Base-by-base conservation (phyloP, 768 basidiomycete species). In the Collybia sp. region DNA sequence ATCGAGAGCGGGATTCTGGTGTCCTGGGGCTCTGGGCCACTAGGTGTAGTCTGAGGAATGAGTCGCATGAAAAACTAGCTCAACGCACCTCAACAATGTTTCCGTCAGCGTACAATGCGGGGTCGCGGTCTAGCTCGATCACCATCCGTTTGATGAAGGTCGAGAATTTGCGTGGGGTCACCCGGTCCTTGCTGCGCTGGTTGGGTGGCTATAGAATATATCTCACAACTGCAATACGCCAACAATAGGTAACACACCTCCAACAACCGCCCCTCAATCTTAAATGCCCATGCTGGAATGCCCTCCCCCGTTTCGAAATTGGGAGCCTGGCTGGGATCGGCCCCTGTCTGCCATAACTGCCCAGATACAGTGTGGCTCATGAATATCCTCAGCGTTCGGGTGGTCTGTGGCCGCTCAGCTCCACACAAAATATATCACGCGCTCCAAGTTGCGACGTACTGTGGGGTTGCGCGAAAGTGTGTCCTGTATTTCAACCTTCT, bases 401-500 rank as follows among this genome's bases (percentile, higher is more conserved):
- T 84, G 38, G 86, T 85, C 92, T 94, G 49, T 3, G n/a, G 10
- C 39, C 15, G 37, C 17, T 17, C 20, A 18, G 35, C 25, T 16
- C 40, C 48, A 52, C 40, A 53, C 55, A 45, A 48, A 37, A 25
- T 25, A 35, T n/a, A n/a, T 30, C 20, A 30, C n/a, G 45, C 12
- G 38, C 18, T 12, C 16, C 9, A 44, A 16, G 16, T 17, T 30
- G 48, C 35, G 6, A 54, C 72, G 45, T 49, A 91, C 93, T 4
- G 82, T 79, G 15, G 86, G 81, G 30, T 78, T 82, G 47, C 85
- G 76, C 16, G 77, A 77, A 39, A 94, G 60, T n/a, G 91, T 82
- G 59, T 97, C 93, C 58, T 93, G 88, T 30, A 97, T 83, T 60
- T 97, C 93, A 9, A 85, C 85, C 54, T 77, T 82, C 66, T 95